These are phyloP conservation scores for Tolypocladium sp. DNA, from an alignment of 2,329 filamentous ascomycete species.

Conservation along the genomic window DNA sequence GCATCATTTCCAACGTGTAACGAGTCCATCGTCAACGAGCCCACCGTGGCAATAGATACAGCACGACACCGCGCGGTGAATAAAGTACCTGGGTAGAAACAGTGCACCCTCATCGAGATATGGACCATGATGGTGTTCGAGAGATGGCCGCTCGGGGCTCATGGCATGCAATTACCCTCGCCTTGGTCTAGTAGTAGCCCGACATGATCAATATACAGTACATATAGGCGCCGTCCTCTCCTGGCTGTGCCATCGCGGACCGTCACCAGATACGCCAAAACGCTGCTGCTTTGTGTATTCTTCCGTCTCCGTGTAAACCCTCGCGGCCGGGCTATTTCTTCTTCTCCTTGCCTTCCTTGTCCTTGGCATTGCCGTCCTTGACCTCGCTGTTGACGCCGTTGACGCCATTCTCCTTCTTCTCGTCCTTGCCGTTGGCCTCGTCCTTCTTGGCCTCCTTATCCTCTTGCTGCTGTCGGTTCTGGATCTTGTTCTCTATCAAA, in stretches of 20 bases:
- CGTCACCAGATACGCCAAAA: not conserved
- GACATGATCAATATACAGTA: constrained; percentile 5
- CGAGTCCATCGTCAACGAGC: not conserved
- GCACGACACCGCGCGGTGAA: not conserved
- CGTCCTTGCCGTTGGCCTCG: constrained; percentile 50
- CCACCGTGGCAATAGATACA: not conserved
- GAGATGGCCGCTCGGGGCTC: not conserved
- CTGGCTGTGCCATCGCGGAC: not conserved
- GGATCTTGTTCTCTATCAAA: constrained; percentile 98
- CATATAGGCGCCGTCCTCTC: not conserved
- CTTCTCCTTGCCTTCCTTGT: constrained; percentile 48
- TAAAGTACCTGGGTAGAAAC: not conserved
- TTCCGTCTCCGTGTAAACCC: not conserved
- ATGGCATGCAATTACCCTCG: not conserved
- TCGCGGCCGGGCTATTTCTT: constrained; percentile 24
- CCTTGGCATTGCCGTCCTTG: constrained; percentile 44
- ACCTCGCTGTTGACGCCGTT: constrained; percentile 30
- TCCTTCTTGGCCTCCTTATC: constrained; percentile 86
- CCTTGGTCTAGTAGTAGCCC: not conserved
- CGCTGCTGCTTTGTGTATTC: not conserved
- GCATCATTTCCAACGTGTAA: constrained; percentile 45
- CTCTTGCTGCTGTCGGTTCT: constrained; percentile 94
- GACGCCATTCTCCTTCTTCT: constrained; percentile 42
- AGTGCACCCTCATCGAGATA: not conserved
- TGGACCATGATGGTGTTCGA: not conserved